These are phyloP conservation scores for Lichtheimia ornata DNA, from an alignment of 371 early-diverging fungal genomes.

Conservation along the genomic window DNA sequence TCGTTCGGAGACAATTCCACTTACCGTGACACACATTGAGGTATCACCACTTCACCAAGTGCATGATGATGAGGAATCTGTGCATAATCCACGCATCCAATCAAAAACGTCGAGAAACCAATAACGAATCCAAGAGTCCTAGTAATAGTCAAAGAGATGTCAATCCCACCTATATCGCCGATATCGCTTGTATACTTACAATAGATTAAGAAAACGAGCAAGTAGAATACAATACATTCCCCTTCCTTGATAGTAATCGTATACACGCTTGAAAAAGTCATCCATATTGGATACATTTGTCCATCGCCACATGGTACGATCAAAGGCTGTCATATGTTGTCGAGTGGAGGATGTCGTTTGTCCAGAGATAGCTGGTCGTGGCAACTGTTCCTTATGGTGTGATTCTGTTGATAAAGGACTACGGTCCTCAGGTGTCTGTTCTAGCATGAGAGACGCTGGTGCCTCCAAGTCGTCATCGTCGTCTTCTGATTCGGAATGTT, in stretches of 20 bases:
- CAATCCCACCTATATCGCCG: background rate
- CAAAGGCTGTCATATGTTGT: constrained; percentile 48
- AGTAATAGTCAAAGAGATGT: background rate
- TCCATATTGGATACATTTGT: constrained; percentile 81
- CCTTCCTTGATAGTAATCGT: constrained; percentile 81
- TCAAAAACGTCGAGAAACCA: constrained; percentile 81
- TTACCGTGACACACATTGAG: constrained; percentile 66
- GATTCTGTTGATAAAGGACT: constrained; percentile 6
- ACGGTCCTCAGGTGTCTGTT: constrained; percentile 31
- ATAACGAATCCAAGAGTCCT: constrained; percentile 88
- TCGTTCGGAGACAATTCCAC: constrained; percentile 12
- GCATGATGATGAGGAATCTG: constrained; percentile 66
- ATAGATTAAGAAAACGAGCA: constrained; percentile 66
- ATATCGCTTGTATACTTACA: constrained; percentile 48
- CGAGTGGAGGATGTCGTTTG: constrained; percentile 27
- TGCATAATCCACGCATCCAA: constrained; percentile 88
- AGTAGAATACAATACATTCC: constrained; percentile 81
- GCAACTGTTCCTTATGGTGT: background rate
- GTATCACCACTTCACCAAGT: constrained; percentile 75
- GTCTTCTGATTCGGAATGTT: constrained; percentile 8
- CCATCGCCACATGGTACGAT: constrained; percentile 86
- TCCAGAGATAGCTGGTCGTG: constrained; percentile 9
- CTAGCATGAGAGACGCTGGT: constrained; percentile 66
- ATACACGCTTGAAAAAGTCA: constrained; percentile 78
- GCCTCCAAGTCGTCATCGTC: constrained; percentile 50